Percentiles rank a stretch among this genome's conserved stretches.
Evolutionary conservation across 2,329 filamentous ascomycete species (phyloP).

Genomic region (Ceratocystis albifundus): DNA sequence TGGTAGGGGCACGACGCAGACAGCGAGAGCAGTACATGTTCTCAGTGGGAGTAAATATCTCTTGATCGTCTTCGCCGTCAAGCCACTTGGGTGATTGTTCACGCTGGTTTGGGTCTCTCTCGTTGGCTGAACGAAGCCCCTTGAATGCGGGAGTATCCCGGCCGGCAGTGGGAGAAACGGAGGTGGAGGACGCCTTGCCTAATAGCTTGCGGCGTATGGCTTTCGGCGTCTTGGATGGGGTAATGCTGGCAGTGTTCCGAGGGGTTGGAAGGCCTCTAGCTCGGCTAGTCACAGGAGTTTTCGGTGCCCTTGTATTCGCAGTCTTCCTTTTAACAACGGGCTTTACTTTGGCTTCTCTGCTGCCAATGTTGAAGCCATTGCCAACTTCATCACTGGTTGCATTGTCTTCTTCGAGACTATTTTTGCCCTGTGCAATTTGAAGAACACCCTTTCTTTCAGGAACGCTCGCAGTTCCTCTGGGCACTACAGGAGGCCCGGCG

Average conservation of each 20-base stretch:
- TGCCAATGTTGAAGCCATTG: neutral
- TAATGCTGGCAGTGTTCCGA: neutral
- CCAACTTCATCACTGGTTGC: neutral
- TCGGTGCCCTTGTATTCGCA: neutral
- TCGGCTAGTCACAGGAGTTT: neutral
- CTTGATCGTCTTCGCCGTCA: neutral
- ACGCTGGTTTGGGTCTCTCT: constrained; percentile 7
- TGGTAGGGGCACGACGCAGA: constrained; percentile 18
- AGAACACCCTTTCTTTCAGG: neutral
- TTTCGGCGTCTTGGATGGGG: neutral
- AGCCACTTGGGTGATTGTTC: constrained; percentile 17
- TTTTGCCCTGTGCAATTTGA: neutral
- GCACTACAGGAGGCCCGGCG: neutral
- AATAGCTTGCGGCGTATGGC: neutral
- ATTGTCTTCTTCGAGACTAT: neutral
- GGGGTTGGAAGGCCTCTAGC: neutral
- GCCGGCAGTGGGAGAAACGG: neutral
- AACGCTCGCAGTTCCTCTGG: neutral
- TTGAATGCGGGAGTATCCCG: neutral
- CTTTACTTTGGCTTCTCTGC: neutral
- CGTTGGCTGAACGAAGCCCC: neutral
- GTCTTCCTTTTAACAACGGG: neutral
- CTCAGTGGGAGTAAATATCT: constrained; percentile 6
- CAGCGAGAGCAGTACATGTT: constrained; percentile 22
- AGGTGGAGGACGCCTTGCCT: neutral